Conservation (phyloP, 345 rosid genomes). For the Eucalyptus brandiana region DNA sequence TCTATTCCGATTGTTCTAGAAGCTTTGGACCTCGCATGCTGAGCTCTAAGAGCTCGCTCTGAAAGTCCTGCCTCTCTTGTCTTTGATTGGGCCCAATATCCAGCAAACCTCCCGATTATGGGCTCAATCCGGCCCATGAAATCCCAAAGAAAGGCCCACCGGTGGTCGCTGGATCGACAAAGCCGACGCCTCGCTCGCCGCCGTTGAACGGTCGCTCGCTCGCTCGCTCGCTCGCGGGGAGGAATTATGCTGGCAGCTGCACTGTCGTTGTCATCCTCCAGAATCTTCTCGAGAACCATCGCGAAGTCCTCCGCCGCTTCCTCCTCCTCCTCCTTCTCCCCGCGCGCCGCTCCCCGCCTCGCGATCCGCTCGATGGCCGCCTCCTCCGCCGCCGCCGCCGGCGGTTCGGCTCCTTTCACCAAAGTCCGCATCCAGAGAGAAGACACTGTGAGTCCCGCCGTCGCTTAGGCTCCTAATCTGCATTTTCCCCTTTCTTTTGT, state of each 20-base stretch:
- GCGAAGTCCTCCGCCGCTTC: background rate
- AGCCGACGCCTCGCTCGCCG: background rate
- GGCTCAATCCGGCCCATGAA: background rate
- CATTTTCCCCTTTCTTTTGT: background rate
- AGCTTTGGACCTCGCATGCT: background rate
- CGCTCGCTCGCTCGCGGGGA: background rate
- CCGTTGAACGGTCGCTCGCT: background rate
- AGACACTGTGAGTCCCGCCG: slow-evolving; percentile 44
- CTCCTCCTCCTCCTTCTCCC: slow-evolving; percentile 1
- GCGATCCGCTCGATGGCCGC: slow-evolving; percentile 65
- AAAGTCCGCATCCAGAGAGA: slow-evolving; percentile 86
- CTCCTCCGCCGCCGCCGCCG: slow-evolving; percentile 6
- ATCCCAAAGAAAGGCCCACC: background rate
- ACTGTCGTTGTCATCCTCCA: slow-evolving; percentile 5
- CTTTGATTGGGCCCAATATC: background rate
- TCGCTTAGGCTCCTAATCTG: background rate
- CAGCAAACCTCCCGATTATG: background rate
- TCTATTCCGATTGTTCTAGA: background rate
- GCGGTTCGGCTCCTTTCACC: slow-evolving; percentile 23
- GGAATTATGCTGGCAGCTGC: background rate
- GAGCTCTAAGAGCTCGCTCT: background rate
- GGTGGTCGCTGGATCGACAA: background rate
- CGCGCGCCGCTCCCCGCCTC: slow-evolving; percentile 5
- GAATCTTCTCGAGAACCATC: slow-evolving; percentile 11
- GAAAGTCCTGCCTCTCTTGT: background rate